A percentile compares a stretch with the other conserved stretches of the same genome.
Evolutionary conservation across 176 grass and related monocot species (phyloP).

Genomic region (Rhynchospora tenuis): DNA sequence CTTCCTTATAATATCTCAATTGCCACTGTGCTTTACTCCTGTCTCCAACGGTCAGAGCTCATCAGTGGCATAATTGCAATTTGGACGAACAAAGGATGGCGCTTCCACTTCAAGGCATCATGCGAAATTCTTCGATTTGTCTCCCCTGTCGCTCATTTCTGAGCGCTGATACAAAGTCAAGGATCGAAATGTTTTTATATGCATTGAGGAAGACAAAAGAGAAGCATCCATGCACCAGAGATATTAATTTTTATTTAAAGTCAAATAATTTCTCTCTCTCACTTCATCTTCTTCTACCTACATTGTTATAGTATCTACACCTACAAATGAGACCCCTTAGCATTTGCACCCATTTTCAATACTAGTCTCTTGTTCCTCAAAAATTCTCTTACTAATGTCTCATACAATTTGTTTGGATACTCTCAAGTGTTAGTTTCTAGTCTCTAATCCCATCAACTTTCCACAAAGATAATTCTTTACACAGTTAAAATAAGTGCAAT

Average conservation of each 20-base stretch:
- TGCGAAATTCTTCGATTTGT: background rate
- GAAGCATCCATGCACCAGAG: constrained; percentile 21
- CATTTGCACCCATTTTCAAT: background rate
- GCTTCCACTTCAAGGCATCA: background rate
- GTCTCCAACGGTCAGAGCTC: background rate
- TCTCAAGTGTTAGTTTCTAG: background rate
- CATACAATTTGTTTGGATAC: constrained; percentile 1
- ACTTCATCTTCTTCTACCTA: background rate
- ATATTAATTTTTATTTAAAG: background rate
- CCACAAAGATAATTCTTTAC: background rate
- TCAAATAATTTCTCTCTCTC: constrained; percentile 8
- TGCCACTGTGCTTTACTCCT: background rate
- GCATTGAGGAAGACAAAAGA: background rate
- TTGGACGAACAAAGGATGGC: background rate
- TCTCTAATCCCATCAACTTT: background rate
- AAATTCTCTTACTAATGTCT: background rate
- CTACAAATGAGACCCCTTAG: background rate
- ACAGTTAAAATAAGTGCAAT: background rate
- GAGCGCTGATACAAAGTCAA: constrained; percentile 11
- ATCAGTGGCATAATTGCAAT: constrained; percentile 17
- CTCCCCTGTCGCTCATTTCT: background rate
- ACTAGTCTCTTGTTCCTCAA: background rate
- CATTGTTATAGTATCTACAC: background rate
- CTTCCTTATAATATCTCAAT: background rate
- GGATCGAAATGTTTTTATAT: constrained; percentile 7